A percentile compares a stretch with the other conserved stretches of the same genome.
Conservation (phyloP, 2,329 filamentous ascomycete species). For the Periconia macrospinosa region DNA sequence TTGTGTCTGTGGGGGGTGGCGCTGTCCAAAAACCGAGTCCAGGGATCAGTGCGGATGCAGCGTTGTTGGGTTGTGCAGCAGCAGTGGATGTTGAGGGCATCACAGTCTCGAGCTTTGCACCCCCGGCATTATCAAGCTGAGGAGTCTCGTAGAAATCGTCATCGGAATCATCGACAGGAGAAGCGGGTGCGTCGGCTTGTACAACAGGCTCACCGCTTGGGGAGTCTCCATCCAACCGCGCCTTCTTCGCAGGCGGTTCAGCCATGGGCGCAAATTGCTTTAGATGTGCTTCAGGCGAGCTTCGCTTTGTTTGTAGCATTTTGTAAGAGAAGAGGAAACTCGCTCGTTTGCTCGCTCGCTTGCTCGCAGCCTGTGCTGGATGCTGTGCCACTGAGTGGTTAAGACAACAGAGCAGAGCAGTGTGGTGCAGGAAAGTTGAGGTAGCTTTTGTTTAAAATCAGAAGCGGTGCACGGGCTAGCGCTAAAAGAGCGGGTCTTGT, state of each 20-base stretch:
- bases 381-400: constrained; percentile 28
- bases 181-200: constrained; percentile 38
- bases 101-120: constrained; percentile 2
- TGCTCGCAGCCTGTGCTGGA: constrained; percentile 27
- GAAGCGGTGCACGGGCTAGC: not conserved
- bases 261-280: constrained; percentile 38
- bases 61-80: constrained; percentile 23
- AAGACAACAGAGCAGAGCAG: constrained; percentile 18
- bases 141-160: constrained; percentile 43
- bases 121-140: constrained; percentile 26
- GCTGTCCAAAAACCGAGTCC: constrained; percentile 38
- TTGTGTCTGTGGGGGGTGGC: constrained; percentile 16
- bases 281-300: not conserved
- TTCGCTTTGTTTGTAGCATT: not conserved
- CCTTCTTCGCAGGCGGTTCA: constrained; percentile 47
- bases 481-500: not conserved
- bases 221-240: constrained; percentile 42
- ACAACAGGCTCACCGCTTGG: constrained; percentile 36
- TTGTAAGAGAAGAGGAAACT: not conserved
- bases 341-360: too few species aligned
- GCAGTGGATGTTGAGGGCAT: constrained; percentile 10
- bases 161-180: constrained; percentile 44
- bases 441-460: constrained; percentile 4
- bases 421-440: not conserved
- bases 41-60: constrained; percentile 31